Evolutionary conservation across 495 filamentous ascomycete genomes (phyloP).

Genomic region (Penicillium bovifimosum): DNA sequence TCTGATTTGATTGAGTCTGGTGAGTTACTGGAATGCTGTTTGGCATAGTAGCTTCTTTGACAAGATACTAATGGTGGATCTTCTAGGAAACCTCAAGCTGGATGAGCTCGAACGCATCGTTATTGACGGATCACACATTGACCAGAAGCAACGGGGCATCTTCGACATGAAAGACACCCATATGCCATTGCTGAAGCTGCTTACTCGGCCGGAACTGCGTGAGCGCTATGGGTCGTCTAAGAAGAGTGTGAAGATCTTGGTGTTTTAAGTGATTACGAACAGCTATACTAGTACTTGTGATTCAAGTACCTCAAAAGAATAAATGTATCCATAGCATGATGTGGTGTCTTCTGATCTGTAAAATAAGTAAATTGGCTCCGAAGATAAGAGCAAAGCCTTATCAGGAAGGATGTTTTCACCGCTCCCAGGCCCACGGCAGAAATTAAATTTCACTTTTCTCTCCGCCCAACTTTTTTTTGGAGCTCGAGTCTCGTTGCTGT

Average conservation of each 20-base stretch:
- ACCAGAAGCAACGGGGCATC: constrained; percentile 86
- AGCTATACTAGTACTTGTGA: not conserved
- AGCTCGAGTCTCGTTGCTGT: constrained; percentile 5
- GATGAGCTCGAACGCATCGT: constrained; percentile 70
- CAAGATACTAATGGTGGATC: constrained; percentile 1
- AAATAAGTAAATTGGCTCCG: not conserved
- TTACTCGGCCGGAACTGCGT: constrained; percentile 63
- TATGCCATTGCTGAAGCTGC: constrained; percentile 63
- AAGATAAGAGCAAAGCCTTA: constrained; percentile 2
- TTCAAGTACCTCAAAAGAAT: not conserved
- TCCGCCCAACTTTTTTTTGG: constrained; percentile 31
- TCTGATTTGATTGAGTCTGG: constrained; percentile 76
- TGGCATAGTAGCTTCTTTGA: not conserved
- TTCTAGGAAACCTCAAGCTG: constrained; percentile 59
- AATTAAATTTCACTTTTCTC: constrained; percentile 21
- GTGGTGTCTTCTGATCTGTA: not conserved
- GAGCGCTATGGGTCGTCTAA: constrained; percentile 52
- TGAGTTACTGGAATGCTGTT: constrained; percentile 28
- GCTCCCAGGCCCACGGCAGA: constrained; percentile 19
- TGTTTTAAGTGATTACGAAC: constrained; percentile 26
- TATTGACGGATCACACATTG: constrained; percentile 83
- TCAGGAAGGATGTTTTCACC: constrained; percentile 12
- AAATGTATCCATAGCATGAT: not conserved
- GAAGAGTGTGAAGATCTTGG: constrained; percentile 35
- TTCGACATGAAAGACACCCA: constrained; percentile 91